Conservation (phyloP, 139 green algal species). For the Micractinium sp. region DNA sequence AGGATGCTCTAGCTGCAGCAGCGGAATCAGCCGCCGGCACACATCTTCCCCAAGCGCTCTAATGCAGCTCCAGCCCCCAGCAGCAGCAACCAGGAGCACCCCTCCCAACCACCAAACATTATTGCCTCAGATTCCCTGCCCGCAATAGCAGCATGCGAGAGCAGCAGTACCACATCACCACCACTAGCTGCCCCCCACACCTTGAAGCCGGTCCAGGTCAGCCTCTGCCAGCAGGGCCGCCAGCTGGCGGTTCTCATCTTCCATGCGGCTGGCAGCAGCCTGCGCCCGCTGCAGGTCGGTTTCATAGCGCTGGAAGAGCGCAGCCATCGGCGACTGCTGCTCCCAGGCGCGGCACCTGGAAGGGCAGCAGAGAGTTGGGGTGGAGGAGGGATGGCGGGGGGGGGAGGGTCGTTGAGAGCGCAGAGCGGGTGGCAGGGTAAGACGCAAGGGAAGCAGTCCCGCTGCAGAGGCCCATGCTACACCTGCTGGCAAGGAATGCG, state of each 20-base stretch:
- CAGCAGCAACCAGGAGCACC: too few relatives aligned
- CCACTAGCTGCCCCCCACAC: not conserved
- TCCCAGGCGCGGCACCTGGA: conserved; percentile 35
- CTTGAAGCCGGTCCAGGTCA: conserved; percentile 21
- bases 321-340: conserved; percentile 6
- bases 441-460: not conserved
- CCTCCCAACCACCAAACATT: too few relatives aligned
- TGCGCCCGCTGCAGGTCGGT: conserved; percentile 9
- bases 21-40: not conserved
- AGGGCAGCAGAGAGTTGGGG: not conserved
- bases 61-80: not conserved
- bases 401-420: too few relatives aligned
- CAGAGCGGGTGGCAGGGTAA: too few relatives aligned
- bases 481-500: not conserved
- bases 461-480: not conserved
- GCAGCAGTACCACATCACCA: not conserved
- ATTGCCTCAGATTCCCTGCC: not conserved
- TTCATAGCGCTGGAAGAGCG: conserved; percentile 33
- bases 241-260: conserved; percentile 28
- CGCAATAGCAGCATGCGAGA: not conserved
- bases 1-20: not conserved
- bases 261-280: not conserved
- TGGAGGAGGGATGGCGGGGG: not conserved
- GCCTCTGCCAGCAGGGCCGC: conserved; percentile 25
- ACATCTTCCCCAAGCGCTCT: not conserved